These are phyloP conservation scores for Golubevia pallescens DNA, from an alignment of 1,284 basidiomycete species.

Conservation along the genomic window DNA sequence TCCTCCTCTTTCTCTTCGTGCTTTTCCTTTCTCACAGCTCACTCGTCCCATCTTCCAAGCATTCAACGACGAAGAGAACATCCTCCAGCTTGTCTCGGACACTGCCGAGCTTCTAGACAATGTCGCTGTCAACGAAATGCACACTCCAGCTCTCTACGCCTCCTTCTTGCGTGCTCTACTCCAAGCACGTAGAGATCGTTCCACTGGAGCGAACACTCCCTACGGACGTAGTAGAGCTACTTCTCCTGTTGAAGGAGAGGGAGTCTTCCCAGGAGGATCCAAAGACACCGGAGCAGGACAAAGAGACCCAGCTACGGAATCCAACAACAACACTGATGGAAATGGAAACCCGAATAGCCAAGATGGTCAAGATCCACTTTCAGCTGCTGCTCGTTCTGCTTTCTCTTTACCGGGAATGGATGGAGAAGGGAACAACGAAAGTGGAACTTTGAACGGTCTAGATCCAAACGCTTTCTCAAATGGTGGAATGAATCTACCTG, in stretches of 20 bases:
- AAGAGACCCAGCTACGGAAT: constrained; percentile 20
- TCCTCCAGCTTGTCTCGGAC: constrained; percentile 76
- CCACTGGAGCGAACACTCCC: neutral
- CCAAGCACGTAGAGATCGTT: constrained; percentile 27
- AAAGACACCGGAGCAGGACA: constrained; percentile 25
- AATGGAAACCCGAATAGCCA: constrained; percentile 2
- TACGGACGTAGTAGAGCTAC: neutral
- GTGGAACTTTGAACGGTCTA: neutral
- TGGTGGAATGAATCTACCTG: constrained; percentile 8
- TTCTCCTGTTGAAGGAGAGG: neutral
- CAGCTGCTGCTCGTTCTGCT: neutral
- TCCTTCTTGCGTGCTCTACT: constrained; percentile 49
- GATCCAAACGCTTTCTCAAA: neutral
- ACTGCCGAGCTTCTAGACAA: constrained; percentile 71
- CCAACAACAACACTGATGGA: constrained; percentile 20
- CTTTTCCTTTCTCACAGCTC: constrained; percentile 68
- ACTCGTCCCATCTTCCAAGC: constrained; percentile 79
- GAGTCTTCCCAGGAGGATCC: constrained; percentile 22
- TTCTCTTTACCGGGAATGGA: neutral
- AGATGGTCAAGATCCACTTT: neutral
- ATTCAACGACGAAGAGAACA: constrained; percentile 73
- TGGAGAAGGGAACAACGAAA: neutral
- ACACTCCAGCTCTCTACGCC: constrained; percentile 52
- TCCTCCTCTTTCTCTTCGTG: constrained; percentile 17
- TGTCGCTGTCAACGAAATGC: constrained; percentile 51